Evolutionary conservation across 345 rosid species (phyloP), one percentile per base, ranked within the genome.

Genomic region (Durio zibethinus): DNA sequence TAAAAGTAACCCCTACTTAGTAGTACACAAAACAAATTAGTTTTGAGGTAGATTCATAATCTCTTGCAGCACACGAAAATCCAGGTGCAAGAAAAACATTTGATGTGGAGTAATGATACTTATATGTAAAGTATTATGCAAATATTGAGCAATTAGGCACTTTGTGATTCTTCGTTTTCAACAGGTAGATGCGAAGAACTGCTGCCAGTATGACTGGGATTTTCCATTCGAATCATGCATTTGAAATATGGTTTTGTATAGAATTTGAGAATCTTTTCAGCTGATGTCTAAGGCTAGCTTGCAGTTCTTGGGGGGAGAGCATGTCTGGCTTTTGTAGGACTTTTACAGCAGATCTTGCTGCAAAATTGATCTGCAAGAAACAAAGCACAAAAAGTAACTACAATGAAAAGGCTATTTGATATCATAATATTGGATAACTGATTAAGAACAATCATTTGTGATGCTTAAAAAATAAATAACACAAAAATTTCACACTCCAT

Each of bases 351-450:
- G 54, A 78, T 50, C 33, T 76, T 73, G 85, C 80, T 1, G 81
- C 85, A 35, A 64, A 25, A 47, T 84, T 79, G 5, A 86, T 61
- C 89, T 84, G 83, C 36, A 42, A 42, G 36, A 25, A 77, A 48
- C 43, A 48, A 31, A 33, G 11, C 10, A 31, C 4, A 16, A 71
- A 18, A 18, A 4, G 40, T 47, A 71, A 29, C 29, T 20, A 50
- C 60, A 50, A 29, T 4, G 42, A 70, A 70, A 50, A 29, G 40
- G 40, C 25, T 47, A 18, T 47, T 27, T 47, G 40, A 29, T 2
- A 48, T 18, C 57, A 29, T 47, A 16, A 29, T 48, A 48, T 16
- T 70, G 9, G 9, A 70, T 18, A 21, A 29, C 18, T 70, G 27
- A 70, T 70, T 47, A 4, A 31, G 59, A 70, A 70, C 56, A 29